These are phyloP conservation scores for Clohesyomyces aquaticus DNA, from an alignment of 495 filamentous ascomycete genomes.

Conservation along the genomic window DNA sequence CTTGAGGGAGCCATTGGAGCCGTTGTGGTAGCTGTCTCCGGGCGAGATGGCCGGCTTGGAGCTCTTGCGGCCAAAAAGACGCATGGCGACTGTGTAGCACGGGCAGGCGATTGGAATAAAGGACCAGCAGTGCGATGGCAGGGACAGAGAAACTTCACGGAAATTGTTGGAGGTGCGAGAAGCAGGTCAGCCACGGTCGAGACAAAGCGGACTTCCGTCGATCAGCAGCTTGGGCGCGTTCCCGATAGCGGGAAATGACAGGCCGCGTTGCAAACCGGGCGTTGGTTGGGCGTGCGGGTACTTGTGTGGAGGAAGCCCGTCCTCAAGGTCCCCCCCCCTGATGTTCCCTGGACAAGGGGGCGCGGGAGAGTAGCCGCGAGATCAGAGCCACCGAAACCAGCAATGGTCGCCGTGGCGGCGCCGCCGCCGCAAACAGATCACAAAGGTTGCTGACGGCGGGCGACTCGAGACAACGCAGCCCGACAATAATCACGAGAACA, in stretches of 20 bases:
- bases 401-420: too few relatives aligned
- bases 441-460: too few relatives aligned
- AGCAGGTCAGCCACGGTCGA: conserved; percentile 11
- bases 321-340: too few relatives aligned
- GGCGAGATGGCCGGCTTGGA: conserved; percentile 55
- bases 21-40: conserved; percentile 54
- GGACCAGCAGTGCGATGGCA: conserved; percentile 5
- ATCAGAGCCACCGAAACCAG: too few relatives aligned
- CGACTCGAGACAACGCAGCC: too few relatives aligned
- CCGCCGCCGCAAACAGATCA: background rate
- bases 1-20: conserved; percentile 59
- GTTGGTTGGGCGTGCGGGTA: conserved; percentile 13
- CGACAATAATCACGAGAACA: background rate
- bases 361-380: background rate
- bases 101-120: conserved; percentile 15
- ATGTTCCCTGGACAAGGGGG: background rate
- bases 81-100: conserved; percentile 50
- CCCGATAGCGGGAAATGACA: conserved; percentile 15
- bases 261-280: conserved; percentile 15
- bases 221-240: conserved; percentile 8
- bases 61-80: conserved; percentile 66
- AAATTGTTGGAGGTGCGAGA: background rate
- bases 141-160: background rate
- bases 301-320: background rate
- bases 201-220: conserved; percentile 1